A percentile compares a stretch with the other conserved stretches of the same genome.
phyloP scores from a whole-genome alignment of 805 yeast species.

The Candida corydali region DNA sequence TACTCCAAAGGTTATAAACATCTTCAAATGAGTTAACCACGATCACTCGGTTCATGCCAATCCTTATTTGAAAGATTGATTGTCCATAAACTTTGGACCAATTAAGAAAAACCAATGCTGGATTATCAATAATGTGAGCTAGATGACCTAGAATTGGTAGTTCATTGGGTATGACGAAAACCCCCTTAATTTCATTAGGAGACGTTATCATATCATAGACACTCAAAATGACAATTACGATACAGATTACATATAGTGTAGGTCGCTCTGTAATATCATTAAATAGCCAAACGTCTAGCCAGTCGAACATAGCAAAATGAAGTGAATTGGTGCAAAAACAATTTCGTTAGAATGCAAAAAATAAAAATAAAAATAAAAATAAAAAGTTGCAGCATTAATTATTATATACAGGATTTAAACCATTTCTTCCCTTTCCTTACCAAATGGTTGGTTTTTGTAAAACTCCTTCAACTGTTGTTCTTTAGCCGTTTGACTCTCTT shows the following conservation, averaged over 20 bases:
- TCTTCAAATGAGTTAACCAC: slow-evolving; percentile 65
- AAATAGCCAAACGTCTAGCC: slow-evolving; percentile 3
- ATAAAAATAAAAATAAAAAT: too few relatives aligned
- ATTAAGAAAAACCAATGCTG: slow-evolving; percentile 43
- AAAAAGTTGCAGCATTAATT: too few relatives aligned
- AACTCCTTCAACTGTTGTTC: slow-evolving; percentile 15
- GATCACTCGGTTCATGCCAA: slow-evolving; percentile 55
- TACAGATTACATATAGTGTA: background rate
- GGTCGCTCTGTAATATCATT: background rate
- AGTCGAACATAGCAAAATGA: slow-evolving; percentile 6
- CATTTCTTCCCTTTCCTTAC: slow-evolving; percentile 22
- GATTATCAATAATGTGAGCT: slow-evolving; percentile 41
- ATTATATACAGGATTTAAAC: too few relatives aligned
- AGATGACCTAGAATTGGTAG: slow-evolving; percentile 51
- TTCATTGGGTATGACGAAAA: slow-evolving; percentile 41
- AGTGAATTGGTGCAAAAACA: slow-evolving; percentile 1
- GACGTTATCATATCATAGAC: slow-evolving; percentile 1
- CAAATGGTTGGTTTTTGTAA: slow-evolving; percentile 17
- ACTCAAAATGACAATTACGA: background rate
- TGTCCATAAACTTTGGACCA: slow-evolving; percentile 42
- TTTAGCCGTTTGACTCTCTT: slow-evolving; percentile 24
- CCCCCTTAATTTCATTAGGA: slow-evolving; percentile 30
- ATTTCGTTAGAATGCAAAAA: background rate
- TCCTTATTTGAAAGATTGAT: slow-evolving; percentile 55
- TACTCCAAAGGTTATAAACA: slow-evolving; percentile 50